Evolutionary conservation across 2,329 filamentous ascomycete species (phyloP).

Genomic region (Sarocladiaceae sp.): DNA sequence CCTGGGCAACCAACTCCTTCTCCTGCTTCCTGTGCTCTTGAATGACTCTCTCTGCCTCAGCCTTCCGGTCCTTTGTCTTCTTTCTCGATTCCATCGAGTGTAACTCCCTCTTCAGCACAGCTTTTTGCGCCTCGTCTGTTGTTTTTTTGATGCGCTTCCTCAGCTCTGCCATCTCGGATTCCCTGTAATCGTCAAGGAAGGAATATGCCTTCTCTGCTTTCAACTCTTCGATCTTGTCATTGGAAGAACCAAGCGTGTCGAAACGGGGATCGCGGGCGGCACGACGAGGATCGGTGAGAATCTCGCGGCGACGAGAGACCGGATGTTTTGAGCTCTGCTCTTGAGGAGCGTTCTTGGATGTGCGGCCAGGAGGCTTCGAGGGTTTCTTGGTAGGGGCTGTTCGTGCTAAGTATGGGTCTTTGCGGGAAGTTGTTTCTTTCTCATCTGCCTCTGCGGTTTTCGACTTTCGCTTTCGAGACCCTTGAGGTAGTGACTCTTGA

Average conservation of each 20-base stretch:
- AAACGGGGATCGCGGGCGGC: conserved; percentile 86
- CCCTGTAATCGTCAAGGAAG: conserved; percentile 84
- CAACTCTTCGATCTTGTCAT: conserved; percentile 45
- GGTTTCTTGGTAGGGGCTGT: conserved; percentile 13
- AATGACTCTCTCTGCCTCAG: conserved; percentile 65
- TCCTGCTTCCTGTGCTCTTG: conserved; percentile 76
- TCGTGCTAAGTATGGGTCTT: neutral
- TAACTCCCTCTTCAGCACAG: conserved; percentile 67
- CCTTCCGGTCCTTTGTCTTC: conserved; percentile 66
- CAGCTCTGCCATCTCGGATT: conserved; percentile 75
- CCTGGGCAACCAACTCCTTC: conserved; percentile 78
- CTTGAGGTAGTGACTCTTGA: conserved; percentile 59
- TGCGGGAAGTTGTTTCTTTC: conserved; percentile 11
- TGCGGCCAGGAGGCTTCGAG: conserved; percentile 26
- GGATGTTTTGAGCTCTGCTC: conserved; percentile 78
- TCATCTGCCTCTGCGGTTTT: conserved; percentile 24
- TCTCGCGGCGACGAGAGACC: conserved; percentile 75
- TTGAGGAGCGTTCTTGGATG: conserved; percentile 85
- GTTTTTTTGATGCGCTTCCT: conserved; percentile 59
- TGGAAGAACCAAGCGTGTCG: conserved; percentile 53
- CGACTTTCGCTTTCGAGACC: conserved; percentile 22
- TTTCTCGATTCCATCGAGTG: conserved; percentile 74
- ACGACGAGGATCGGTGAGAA: conserved; percentile 52
- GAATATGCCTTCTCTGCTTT: conserved; percentile 70
- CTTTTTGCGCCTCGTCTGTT: conserved; percentile 64